Base-by-base conservation (phyloP, 163 green algal genomes). In the Scenedesmus sp. region DNA sequence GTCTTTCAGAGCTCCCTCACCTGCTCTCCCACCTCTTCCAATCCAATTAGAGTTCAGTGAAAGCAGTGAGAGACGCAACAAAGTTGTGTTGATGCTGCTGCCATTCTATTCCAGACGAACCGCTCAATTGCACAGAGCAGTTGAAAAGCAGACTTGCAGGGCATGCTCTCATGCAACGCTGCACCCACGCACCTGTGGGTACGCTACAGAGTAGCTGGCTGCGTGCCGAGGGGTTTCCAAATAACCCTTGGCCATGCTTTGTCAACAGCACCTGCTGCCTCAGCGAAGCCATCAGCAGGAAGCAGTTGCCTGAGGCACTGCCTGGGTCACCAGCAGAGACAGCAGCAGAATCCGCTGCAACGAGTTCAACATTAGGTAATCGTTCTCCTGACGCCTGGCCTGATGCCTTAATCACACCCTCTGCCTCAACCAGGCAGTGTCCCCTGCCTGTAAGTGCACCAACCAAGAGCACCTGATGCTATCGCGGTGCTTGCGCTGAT, bases 201-300 rank as follows among this genome's bases (percentile, higher is more conserved):
- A 89, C 33, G 83, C 83, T 37, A 89, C 33, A 37, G 83, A 89
- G 56, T 65, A 86, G 46, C 30, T 86, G 44, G 81, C 10, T 73
- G 46, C n/a, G 33, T 86, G 40, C 42, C 42, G 65, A 24, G 79
- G 81, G 59, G 81, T 44, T 42, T 22, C 81, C 65, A 76, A 24
- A 40, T 76, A 76, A 30, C 65, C 65, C 65, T 76, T 40, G 65
- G 30, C 65, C 65, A 76, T 76, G 30, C 65, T 76, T 20, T 16
- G 65, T 24, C 6, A 18, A 10, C 65, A 37, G 30, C 30, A 37
- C 65, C 65, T 76, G 30, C 65, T 76, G 65, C 65, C 65, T 40
- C 3, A 76, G 65, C 65, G 9, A 40, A 37, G 65, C 65, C 65
- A 76, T 76, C 65, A 76, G 65, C 65, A 72, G 13, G 30, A 37